Evolutionary conservation across 1,284 basidiomycete species (phyloP).

Genomic region (Trichosporon sp.): DNA sequence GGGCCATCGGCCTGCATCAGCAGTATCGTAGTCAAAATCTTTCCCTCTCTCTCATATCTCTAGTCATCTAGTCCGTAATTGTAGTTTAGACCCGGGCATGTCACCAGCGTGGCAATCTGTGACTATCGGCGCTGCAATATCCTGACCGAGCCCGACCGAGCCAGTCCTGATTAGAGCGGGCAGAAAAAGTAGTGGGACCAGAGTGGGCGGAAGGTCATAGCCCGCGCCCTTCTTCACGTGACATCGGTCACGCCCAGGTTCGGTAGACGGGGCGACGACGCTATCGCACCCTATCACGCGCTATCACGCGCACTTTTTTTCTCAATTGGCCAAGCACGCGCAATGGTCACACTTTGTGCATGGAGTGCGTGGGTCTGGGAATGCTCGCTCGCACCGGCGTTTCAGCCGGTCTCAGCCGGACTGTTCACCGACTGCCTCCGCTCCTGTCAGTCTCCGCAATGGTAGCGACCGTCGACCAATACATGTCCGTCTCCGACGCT

Average conservation of each 20-base stretch:
- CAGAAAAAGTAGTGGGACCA: no score
- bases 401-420: background rate
- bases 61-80: background rate
- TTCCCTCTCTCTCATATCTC: background rate
- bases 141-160: no score
- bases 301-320: background rate
- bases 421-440: background rate
- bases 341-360: background rate
- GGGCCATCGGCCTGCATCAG: background rate
- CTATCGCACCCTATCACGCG: background rate
- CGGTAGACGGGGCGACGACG: background rate
- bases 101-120: background rate
- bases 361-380: no score
- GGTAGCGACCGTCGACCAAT: background rate
- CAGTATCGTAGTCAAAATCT: background rate
- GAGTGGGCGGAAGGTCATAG: background rate
- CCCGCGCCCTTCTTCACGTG: background rate
- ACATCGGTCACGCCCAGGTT: background rate
- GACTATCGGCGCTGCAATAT: no score
- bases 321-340: background rate
- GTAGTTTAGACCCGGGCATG: background rate
- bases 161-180: no score
- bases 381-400: background rate
- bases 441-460: background rate
- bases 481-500: no score